phyloP scores from a whole-genome alignment of 2,329 filamentous ascomycete species.

The Phialophora tarda region DNA sequence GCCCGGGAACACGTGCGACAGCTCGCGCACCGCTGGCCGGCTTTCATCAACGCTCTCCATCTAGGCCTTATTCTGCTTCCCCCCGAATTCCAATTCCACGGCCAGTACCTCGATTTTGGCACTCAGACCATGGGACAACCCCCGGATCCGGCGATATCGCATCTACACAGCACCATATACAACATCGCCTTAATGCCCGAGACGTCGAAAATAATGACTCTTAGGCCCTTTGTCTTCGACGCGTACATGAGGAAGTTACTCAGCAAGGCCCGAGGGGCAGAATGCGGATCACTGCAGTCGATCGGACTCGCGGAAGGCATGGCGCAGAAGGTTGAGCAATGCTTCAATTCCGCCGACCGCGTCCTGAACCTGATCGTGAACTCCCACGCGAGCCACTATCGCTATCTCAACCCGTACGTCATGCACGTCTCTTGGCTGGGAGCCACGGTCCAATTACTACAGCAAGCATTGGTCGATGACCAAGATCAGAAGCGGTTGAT shows the following conservation, averaged over 20 bases:
- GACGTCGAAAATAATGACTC: constrained; percentile 12
- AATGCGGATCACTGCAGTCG: neutral
- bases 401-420: constrained; percentile 45
- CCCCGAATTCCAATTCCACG: constrained; percentile 40
- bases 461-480: constrained; percentile 36
- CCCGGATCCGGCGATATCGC: neutral
- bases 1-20: constrained; percentile 6
- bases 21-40: constrained; percentile 21
- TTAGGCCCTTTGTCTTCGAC: constrained; percentile 23
- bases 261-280: neutral
- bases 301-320: neutral
- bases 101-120: constrained; percentile 41
- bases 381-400: constrained; percentile 36
- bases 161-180: constrained; percentile 17
- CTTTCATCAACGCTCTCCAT: constrained; percentile 43
- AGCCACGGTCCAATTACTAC: constrained; percentile 36
- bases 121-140: constrained; percentile 4
- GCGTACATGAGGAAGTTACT: constrained; percentile 15
- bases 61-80: constrained; percentile 44
- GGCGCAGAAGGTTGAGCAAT: constrained; percentile 34
- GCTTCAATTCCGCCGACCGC: constrained; percentile 43
- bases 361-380: constrained; percentile 42
- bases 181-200: constrained; percentile 9
- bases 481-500: constrained; percentile 26
- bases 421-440: constrained; percentile 45